Conservation (phyloP, 306 rosid species). For the Sicyos edulis region DNA sequence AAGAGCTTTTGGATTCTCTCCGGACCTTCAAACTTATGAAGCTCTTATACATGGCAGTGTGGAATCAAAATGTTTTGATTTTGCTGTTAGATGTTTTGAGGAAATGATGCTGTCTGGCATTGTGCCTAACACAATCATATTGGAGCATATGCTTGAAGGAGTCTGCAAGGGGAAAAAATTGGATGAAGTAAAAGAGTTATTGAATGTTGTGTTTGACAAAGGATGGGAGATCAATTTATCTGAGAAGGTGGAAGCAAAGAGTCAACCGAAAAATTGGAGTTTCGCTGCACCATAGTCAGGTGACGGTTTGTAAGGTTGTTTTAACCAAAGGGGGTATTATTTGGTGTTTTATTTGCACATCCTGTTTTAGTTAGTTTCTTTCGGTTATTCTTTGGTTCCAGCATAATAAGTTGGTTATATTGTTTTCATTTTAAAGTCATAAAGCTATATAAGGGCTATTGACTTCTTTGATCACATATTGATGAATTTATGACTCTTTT, state of each 20-base stretch:
- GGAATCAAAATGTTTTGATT: constrained; percentile 35
- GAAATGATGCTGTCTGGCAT: constrained; percentile 39
- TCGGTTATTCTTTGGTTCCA: too few relatives aligned
- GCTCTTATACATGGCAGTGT: constrained; percentile 43
- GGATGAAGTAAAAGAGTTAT: constrained; percentile 33
- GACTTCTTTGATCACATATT: too few relatives aligned
- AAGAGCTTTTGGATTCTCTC: constrained; percentile 37
- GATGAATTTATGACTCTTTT: too few relatives aligned
- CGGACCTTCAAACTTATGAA: constrained; percentile 45
- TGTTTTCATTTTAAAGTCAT: too few relatives aligned
- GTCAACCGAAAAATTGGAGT: too few relatives aligned
- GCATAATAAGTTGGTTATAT: too few relatives aligned
- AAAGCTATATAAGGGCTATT: too few relatives aligned
- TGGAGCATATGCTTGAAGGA: constrained; percentile 49
- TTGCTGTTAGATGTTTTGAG: constrained; percentile 35
- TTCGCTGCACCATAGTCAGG: too few relatives aligned
- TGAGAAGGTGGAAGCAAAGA: not conserved
- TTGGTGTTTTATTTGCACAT: not conserved
- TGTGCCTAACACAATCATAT: constrained; percentile 39
- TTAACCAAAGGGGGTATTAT: not conserved
- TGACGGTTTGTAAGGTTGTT: not conserved
- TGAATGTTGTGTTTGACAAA: constrained; percentile 28
- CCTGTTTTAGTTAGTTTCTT: not conserved
- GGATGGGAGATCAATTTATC: constrained; percentile 35
- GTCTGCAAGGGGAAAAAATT: constrained; percentile 38